Conservation (phyloP, 805 yeast genomes). For the Candida ovalis region DNA sequence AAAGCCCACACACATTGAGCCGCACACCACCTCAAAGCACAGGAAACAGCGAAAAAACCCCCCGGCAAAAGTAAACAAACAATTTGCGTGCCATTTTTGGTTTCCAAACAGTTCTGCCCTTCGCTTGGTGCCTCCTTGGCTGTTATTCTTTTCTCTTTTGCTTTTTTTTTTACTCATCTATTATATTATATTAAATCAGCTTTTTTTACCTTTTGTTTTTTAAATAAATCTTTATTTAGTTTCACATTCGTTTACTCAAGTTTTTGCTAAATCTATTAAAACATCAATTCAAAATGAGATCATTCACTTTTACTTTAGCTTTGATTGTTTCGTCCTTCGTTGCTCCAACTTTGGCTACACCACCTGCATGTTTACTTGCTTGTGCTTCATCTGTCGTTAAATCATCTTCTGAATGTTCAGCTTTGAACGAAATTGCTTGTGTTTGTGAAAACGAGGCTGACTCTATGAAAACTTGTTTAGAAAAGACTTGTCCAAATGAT, state of each 20-base stretch:
- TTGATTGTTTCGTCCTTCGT: constrained; percentile 37
- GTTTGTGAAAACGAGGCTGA: constrained; percentile 56
- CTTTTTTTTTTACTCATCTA: background rate
- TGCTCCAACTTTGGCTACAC: constrained; percentile 51
- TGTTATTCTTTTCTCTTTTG: too few relatives aligned
- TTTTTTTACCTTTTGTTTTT: background rate
- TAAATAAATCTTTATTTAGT: background rate
- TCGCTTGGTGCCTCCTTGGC: too few relatives aligned
- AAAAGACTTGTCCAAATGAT: constrained; percentile 64
- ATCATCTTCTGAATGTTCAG: constrained; percentile 47
- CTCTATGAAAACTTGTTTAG: constrained; percentile 59
- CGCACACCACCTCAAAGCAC: too few relatives aligned
- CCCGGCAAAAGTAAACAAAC: too few relatives aligned
- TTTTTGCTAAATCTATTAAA: background rate
- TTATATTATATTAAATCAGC: too few relatives aligned
- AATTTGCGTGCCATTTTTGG: too few relatives aligned
- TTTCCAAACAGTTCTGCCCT: too few relatives aligned
- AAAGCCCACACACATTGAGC: too few relatives aligned
- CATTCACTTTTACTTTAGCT: constrained; percentile 22
- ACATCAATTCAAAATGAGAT: constrained; percentile 15
- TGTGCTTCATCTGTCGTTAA: constrained; percentile 74
- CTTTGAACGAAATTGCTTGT: constrained; percentile 64
- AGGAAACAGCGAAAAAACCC: too few relatives aligned
- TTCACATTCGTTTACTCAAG: background rate
- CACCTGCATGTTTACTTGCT: constrained; percentile 90